Conservation (phyloP, 345 rosid genomes). For the Chamaenerion angustifolium region DNA sequence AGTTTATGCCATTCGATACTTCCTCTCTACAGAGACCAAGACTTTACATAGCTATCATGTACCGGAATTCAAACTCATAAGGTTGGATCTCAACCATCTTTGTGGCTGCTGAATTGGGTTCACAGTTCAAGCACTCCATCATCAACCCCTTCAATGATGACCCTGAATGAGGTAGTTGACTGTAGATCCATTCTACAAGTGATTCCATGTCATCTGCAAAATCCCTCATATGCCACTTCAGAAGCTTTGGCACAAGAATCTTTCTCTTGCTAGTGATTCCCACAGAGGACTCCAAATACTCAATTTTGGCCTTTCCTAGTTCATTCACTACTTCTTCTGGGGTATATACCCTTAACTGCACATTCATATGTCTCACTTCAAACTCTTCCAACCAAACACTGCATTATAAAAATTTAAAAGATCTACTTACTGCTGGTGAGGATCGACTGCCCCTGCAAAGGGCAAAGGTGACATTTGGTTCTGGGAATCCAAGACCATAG, state of each 20-base stretch:
- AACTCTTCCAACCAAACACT: too few species aligned
- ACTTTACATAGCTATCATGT: conserved; percentile 34
- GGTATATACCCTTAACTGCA: conserved; percentile 71
- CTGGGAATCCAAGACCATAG: conserved; percentile 81
- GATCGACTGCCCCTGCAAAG: conserved; percentile 93
- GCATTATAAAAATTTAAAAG: too few species aligned
- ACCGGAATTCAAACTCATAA: conserved; percentile 66
- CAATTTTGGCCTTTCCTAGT: conserved; percentile 58
- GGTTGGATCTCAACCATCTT: conserved; percentile 63
- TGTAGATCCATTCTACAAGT: conserved; percentile 76
- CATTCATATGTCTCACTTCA: neutral
- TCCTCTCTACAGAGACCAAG: neutral
- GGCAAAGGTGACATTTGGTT: conserved; percentile 77
- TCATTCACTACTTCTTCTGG: conserved; percentile 59
- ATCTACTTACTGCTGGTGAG: conserved; percentile 69
- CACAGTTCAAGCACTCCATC: conserved; percentile 56
- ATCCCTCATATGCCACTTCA: conserved; percentile 84
- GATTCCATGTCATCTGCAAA: conserved; percentile 78
- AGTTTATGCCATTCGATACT: too few species aligned
- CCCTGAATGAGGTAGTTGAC: conserved; percentile 62
- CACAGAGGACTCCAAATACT: conserved; percentile 68
- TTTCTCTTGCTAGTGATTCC: conserved; percentile 72
- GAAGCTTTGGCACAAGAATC: conserved; percentile 65
- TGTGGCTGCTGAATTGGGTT: conserved; percentile 28
- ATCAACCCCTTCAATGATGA: conserved; percentile 41